Conservation (phyloP, 169 alveolate genomes). For the Nephromyces sp. region DNA sequence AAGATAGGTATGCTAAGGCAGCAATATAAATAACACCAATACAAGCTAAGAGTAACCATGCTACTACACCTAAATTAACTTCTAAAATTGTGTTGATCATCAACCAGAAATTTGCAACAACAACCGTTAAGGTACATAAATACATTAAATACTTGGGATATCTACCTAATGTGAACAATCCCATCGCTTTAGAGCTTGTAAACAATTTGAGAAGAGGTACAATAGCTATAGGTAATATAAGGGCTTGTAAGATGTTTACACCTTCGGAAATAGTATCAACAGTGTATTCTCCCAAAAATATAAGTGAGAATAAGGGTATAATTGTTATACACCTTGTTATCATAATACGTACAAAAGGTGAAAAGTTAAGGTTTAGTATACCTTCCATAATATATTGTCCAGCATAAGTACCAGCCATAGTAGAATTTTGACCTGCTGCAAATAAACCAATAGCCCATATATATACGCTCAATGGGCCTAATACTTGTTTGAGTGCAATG, state of each 20-base stretch:
- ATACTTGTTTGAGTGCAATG: slow-evolving; percentile 4
- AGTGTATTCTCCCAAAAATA: background rate
- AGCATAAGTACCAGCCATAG: slow-evolving; percentile 30
- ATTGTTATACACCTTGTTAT: slow-evolving; percentile 12
- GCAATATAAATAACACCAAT: too few species aligned
- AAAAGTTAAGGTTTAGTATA: background rate
- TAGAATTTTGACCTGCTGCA: slow-evolving; percentile 24
- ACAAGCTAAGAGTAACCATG: too few species aligned
- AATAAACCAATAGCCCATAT: slow-evolving; percentile 20
- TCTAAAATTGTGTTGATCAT: too few species aligned
- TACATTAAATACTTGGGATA: too few species aligned
- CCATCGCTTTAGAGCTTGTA: slow-evolving; percentile 3
- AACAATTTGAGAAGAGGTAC: slow-evolving; percentile 8
- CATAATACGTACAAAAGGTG: slow-evolving; percentile 1
- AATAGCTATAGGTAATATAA: slow-evolving; percentile 22
- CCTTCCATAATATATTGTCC: slow-evolving; percentile 31
- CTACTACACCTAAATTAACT: too few species aligned
- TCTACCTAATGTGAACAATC: too few species aligned
- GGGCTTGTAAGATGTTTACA: slow-evolving; percentile 18
- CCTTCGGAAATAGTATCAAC: background rate
- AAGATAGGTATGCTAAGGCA: too few species aligned
- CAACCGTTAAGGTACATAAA: too few species aligned
- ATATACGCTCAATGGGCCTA: slow-evolving; percentile 1
- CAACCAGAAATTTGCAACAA: too few species aligned
- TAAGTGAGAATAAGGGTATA: background rate